Conservation (phyloP, 495 filamentous ascomycete genomes). For the Staphylotrichum longicolle region DNA sequence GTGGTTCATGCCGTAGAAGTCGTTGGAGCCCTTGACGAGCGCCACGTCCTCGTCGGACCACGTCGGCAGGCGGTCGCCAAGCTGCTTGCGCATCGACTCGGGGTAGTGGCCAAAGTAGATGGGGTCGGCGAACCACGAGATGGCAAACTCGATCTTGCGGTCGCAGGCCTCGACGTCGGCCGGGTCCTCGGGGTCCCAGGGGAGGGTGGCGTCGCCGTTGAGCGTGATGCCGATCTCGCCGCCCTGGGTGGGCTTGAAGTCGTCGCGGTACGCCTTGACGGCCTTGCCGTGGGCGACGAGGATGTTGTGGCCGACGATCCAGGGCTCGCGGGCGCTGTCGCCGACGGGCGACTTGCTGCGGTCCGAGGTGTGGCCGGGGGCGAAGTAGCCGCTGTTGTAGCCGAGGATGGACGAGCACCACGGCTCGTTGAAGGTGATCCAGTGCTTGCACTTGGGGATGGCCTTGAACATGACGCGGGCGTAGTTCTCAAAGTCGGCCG, state of each 20-base stretch:
- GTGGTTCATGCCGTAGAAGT: slow-evolving; percentile 86
- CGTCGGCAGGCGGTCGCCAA: slow-evolving; percentile 64
- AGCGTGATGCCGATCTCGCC: slow-evolving; percentile 63
- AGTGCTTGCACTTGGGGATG: slow-evolving; percentile 59
- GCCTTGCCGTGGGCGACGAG: slow-evolving; percentile 58
- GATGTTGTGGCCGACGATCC: slow-evolving; percentile 62
- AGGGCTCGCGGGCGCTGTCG: slow-evolving; percentile 57
- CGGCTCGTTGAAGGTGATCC: slow-evolving; percentile 68
- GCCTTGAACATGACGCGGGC: slow-evolving; percentile 56
- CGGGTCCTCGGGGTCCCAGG: slow-evolving; percentile 56
- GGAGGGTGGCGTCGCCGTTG: slow-evolving; percentile 60
- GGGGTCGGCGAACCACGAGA: slow-evolving; percentile 70
- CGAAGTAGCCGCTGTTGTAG: slow-evolving; percentile 59
- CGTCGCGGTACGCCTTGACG: slow-evolving; percentile 65
- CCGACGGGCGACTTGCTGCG: slow-evolving; percentile 53
- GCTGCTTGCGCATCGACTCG: slow-evolving; percentile 70
- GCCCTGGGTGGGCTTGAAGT: slow-evolving; percentile 59
- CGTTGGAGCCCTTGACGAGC: slow-evolving; percentile 70
- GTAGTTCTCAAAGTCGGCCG: slow-evolving; percentile 60
- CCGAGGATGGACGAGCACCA: slow-evolving; percentile 61
- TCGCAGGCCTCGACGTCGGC: slow-evolving; percentile 58
- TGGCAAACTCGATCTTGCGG: slow-evolving; percentile 64
- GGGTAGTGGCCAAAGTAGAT: slow-evolving; percentile 76
- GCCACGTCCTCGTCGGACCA: slow-evolving; percentile 64
- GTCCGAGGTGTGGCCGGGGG: slow-evolving; percentile 59